Evolutionary conservation across 805 yeast species (phyloP).

Genomic region (Candida saitoana): DNA sequence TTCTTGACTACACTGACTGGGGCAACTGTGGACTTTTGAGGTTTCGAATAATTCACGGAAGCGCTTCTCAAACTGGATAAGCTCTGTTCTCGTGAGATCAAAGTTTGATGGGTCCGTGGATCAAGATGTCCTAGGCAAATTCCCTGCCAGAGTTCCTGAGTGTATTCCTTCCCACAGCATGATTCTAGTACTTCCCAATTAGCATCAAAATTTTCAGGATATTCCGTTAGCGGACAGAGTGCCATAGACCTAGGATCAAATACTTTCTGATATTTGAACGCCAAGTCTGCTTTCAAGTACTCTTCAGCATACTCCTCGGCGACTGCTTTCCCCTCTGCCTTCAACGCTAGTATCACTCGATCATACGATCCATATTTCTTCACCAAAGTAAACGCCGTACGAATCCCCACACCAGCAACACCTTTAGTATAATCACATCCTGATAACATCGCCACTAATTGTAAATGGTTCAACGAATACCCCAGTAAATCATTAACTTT

Average conservation of each 20-base stretch:
- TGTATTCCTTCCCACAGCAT: conserved; percentile 46
- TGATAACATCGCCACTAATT: conserved; percentile 79
- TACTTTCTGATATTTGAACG: conserved; percentile 84
- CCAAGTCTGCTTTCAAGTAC: conserved; percentile 62
- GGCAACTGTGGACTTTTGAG: neutral
- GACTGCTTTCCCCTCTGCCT: conserved; percentile 57
- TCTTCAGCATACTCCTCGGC: conserved; percentile 60
- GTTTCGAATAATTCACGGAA: conserved; percentile 8
- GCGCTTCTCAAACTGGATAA: conserved; percentile 18
- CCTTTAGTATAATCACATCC: conserved; percentile 98
- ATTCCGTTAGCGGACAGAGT: conserved; percentile 56
- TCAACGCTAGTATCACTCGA: conserved; percentile 51
- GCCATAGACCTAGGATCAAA: conserved; percentile 55
- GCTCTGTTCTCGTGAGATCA: conserved; percentile 46
- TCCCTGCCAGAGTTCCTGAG: conserved; percentile 44
- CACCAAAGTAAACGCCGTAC: conserved; percentile 65
- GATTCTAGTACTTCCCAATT: conserved; percentile 39
- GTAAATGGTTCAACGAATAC: conserved; percentile 53
- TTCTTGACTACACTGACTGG: neutral
- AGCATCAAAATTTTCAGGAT: conserved; percentile 41
- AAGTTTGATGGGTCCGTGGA: conserved; percentile 53
- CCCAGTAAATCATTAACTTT: conserved; percentile 47
- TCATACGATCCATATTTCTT: conserved; percentile 49
- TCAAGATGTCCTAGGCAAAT: conserved; percentile 65
- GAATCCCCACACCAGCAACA: conserved; percentile 72